Evolutionary conservation across 768 basidiomycete genomes (phyloP), one percentile per base, ranked within the genome.

Genomic region (Melanogaster broomeanus): DNA sequence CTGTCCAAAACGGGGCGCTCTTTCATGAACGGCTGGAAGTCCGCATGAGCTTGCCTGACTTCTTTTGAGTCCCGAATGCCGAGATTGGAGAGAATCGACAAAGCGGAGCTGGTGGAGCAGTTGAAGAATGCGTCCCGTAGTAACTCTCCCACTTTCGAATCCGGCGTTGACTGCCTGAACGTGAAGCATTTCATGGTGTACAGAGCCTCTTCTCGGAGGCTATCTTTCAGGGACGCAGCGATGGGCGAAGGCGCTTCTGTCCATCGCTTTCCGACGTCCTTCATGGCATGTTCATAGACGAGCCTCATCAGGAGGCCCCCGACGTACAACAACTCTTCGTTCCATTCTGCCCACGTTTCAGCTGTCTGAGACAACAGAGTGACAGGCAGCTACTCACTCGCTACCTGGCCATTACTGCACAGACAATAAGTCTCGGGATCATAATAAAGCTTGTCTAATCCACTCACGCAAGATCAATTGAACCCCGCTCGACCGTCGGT

Each of bases 401-500:
- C 84, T n/a, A 92, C 88, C 63, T 90, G 85, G 21, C 87, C 84
- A 66, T 97, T 93, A 62, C 90, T 92, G 44, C 22, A 15, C 50
- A 8, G 19, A 37, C 19, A 50, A 38, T 25, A 3, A 31, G 38
- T 39, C 45, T 48, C 6, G 56, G 18, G 6, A 39, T 37, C 5
- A n/a, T 18, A 25, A 42, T 10, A 40, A 28, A 25, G 35, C n/a
- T 16, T 24, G 22, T 42, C 39, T 25, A 33, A 28, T 22, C 30
- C 15, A 48, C 85, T 69, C 62, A 91, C 87, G 90, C 84, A 28
- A 95, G 74, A 69, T 93, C 94, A 49, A 96, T 87, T 0, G 88
- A 86, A 67, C 97, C 93, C 58, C 96, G 81, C 68, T 98, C 96
- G 6, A 98, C 92, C 0, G 96, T 98, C 8, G 93, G 91, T 45